These are phyloP conservation scores for Carex parvula DNA, from an alignment of 176 grass and related monocot species.

Conservation along the genomic window DNA sequence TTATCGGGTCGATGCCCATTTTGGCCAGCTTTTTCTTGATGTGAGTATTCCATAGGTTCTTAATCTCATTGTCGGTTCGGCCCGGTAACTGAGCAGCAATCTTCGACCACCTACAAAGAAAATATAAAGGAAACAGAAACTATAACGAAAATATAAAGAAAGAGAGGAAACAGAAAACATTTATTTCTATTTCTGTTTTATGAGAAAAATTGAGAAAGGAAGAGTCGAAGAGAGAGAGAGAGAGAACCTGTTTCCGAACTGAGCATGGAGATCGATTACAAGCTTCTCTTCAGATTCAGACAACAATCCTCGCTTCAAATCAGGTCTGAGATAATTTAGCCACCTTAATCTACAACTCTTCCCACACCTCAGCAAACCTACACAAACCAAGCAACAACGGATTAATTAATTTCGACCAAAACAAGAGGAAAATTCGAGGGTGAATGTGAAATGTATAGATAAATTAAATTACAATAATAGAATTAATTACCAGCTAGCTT, in stretches of 20 bases:
- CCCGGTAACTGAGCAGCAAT: slow-evolving; percentile 76
- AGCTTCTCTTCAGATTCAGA: slow-evolving; percentile 64
- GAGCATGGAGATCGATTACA: slow-evolving; percentile 78
- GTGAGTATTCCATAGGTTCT: slow-evolving; percentile 98
- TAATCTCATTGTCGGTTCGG: slow-evolving; percentile 96
- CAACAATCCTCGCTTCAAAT: slow-evolving; percentile 79
- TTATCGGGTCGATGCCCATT: slow-evolving; percentile 79
- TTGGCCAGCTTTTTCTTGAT: slow-evolving; percentile 88
- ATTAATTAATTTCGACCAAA: neutral
- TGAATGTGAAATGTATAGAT: neutral
- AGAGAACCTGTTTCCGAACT: slow-evolving; percentile 79
- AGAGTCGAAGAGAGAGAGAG: too few species aligned
- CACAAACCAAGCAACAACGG: neutral
- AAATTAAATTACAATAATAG: neutral
- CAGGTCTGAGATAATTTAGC: slow-evolving; percentile 90
- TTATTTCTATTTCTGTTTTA: neutral
- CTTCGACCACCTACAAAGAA: slow-evolving; percentile 71
- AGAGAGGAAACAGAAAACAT: neutral
- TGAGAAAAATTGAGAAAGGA: neutral
- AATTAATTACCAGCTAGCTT: slow-evolving; percentile 65
- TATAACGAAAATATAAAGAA: neutral
- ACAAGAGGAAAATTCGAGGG: neutral
- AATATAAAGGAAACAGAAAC: neutral
- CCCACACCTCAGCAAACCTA: slow-evolving; percentile 78
- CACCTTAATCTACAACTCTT: slow-evolving; percentile 97